These are phyloP conservation scores for Tricholoma bakamatsutake DNA, from an alignment of 768 basidiomycete genomes.

Conservation along the genomic window DNA sequence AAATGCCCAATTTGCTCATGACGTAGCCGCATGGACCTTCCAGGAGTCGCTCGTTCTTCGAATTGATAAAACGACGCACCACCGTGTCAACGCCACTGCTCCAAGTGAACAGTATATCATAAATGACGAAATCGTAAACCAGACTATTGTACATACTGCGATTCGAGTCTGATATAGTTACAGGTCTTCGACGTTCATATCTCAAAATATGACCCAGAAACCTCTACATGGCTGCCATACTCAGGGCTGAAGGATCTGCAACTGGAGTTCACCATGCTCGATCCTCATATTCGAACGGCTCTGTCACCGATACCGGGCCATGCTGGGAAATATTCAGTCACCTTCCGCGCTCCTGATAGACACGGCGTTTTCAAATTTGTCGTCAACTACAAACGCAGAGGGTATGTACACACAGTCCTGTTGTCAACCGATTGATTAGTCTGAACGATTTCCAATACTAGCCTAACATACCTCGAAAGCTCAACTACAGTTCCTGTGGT, in stretches of 20 bases:
- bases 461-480: slow-evolving; percentile 70
- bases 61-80: slow-evolving; percentile 70
- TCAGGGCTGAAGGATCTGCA: slow-evolving; percentile 76
- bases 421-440: neutral
- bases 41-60: slow-evolving; percentile 78
- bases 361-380: slow-evolving; percentile 99
- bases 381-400: slow-evolving; percentile 85
- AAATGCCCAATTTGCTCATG: slow-evolving; percentile 68
- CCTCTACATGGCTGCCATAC: slow-evolving; percentile 63
- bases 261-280: slow-evolving; percentile 97
- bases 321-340: slow-evolving; percentile 70
- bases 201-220: slow-evolving; percentile 56
- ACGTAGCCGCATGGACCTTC: slow-evolving; percentile 87
- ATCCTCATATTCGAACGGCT: slow-evolving; percentile 87
- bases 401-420: slow-evolving; percentile 40
- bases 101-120: slow-evolving; percentile 75
- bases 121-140: slow-evolving; percentile 75
- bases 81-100: slow-evolving; percentile 55
- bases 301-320: slow-evolving; percentile 51
- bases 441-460: slow-evolving; percentile 23
- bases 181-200: slow-evolving; percentile 74
- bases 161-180: slow-evolving; percentile 2
- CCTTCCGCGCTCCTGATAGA: slow-evolving; percentile 87
- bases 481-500: slow-evolving; percentile 81
- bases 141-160: neutral